Evolutionary conservation across 768 basidiomycete genomes (phyloP).

Genomic region (Hericium erinaceus): DNA sequence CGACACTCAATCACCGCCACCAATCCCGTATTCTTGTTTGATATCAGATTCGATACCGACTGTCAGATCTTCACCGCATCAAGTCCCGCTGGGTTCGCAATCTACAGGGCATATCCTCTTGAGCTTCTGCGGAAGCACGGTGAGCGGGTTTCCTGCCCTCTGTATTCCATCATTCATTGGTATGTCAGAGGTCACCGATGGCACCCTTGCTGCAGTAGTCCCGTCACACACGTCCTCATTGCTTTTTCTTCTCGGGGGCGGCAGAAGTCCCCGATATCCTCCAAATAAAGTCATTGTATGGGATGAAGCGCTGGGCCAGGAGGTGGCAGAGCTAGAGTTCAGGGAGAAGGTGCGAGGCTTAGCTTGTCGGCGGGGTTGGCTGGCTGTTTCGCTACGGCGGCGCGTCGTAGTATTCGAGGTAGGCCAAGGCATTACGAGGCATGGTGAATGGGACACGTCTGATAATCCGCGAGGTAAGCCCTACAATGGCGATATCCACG

Average conservation of each 20-base stretch:
- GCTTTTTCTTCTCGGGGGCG: conserved; percentile 81
- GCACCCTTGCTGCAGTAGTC: conserved; percentile 67
- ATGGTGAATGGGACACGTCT: conserved; percentile 78
- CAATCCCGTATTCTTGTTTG: conserved; percentile 62
- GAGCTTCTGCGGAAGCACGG: conserved; percentile 76
- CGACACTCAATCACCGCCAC: conserved; percentile 77
- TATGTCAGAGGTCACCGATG: conserved; percentile 59
- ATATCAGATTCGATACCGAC: conserved; percentile 75
- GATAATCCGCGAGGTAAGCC: conserved; percentile 74
- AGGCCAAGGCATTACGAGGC: conserved; percentile 49
- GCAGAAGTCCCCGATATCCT: conserved; percentile 80
- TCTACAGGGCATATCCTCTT: conserved; percentile 71
- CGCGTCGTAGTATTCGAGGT: conserved; percentile 75
- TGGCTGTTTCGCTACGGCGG: conserved; percentile 70
- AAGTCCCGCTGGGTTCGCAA: conserved; percentile 74
- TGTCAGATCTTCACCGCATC: conserved; percentile 72
- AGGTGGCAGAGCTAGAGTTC: conserved; percentile 87
- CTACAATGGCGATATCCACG: not conserved
- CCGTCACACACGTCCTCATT: conserved; percentile 78
- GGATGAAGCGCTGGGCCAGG: conserved; percentile 69
- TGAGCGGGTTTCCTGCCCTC: conserved; percentile 22
- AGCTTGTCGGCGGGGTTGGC: conserved; percentile 75
- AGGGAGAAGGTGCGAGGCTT: conserved; percentile 74
- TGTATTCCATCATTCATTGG: not conserved
- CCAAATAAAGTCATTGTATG: conserved; percentile 89